Evolutionary conservation across 805 yeast genomes (phyloP).

Genomic region (Zygotorulaspora florentina): DNA sequence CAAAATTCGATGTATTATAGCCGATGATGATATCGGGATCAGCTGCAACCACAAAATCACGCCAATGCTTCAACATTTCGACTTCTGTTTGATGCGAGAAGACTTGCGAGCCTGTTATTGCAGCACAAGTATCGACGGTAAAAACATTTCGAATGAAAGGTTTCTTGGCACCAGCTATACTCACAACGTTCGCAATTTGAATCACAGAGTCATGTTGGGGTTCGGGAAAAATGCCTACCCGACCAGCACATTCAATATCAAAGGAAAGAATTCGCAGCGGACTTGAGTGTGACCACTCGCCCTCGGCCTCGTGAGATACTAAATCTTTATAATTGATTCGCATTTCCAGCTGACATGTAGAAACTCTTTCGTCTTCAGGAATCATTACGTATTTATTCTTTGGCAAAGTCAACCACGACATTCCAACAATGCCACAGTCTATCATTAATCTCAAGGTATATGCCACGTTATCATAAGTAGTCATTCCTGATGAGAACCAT

Average conservation of each 20-base stretch:
- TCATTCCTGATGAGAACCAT: conserved; percentile 55
- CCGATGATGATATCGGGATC: conserved; percentile 98
- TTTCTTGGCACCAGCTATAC: conserved; percentile 63
- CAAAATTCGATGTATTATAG: conserved; percentile 91
- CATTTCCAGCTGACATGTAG: conserved; percentile 86
- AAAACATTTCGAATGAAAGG: conserved; percentile 95
- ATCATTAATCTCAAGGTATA: conserved; percentile 84
- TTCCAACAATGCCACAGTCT: conserved; percentile 88
- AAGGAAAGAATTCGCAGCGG: conserved; percentile 90
- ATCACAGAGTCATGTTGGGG: conserved; percentile 90
- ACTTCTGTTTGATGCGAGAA: conserved; percentile 69
- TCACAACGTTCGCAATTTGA: conserved; percentile 94
- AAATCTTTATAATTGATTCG: conserved; percentile 62
- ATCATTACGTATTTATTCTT: conserved; percentile 58
- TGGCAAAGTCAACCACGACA: conserved; percentile 96
- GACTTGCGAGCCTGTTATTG: conserved; percentile 91
- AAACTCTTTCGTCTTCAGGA: conserved; percentile 41
- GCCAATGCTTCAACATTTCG: conserved; percentile 84
- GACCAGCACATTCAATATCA: conserved; percentile 98
- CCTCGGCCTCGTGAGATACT: conserved; percentile 81
- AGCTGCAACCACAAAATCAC: conserved; percentile 71
- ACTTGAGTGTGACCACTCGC: conserved; percentile 89
- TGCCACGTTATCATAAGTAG: conserved; percentile 87
- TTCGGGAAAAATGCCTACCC: conserved; percentile 95
- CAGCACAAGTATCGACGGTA: conserved; percentile 85